Conservation (phyloP, 345 rosid species). For the Erysimum cheiranthoides region DNA sequence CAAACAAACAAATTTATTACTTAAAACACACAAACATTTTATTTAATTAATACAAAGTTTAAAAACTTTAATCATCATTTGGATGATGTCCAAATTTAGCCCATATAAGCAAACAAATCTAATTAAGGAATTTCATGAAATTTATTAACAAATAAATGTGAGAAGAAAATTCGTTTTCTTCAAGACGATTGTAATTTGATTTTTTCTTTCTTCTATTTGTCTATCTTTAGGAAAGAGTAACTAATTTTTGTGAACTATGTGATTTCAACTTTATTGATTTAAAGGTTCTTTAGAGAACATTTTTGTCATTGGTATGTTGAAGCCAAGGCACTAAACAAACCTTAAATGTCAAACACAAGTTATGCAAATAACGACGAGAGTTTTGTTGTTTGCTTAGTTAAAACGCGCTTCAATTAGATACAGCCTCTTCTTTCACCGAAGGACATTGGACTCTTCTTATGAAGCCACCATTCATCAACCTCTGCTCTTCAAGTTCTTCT, state of each 20-base stretch:
- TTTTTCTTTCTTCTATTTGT: neutral
- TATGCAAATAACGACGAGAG: slow-evolving; percentile 1
- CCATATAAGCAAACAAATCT: neutral
- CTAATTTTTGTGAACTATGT: neutral
- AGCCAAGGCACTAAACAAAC: neutral
- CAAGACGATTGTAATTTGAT: too few relatives aligned
- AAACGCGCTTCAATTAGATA: neutral
- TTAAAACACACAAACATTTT: too few relatives aligned
- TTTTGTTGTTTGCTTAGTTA: neutral
- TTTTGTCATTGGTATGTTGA: too few relatives aligned
- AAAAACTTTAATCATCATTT: too few relatives aligned
- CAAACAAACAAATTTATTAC: too few relatives aligned
- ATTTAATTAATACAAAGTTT: too few relatives aligned
- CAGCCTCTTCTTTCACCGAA: slow-evolving; percentile 40
- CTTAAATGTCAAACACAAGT: slow-evolving; percentile 11
- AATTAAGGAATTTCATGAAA: neutral
- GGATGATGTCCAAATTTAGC: too few relatives aligned
- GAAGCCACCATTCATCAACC: slow-evolving; percentile 40
- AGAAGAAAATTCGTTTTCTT: too few relatives aligned
- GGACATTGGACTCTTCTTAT: slow-evolving; percentile 45
- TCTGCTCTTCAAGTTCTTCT: slow-evolving; percentile 35
- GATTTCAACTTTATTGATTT: too few relatives aligned
- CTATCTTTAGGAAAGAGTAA: too few relatives aligned
- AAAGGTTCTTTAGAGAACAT: too few relatives aligned
- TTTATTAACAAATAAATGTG: too few relatives aligned